Evolutionary conservation across 108 stramenopile genomes (phyloP), one percentile per base, ranked within the genome.

Genomic region (Nitzschia sp.): DNA sequence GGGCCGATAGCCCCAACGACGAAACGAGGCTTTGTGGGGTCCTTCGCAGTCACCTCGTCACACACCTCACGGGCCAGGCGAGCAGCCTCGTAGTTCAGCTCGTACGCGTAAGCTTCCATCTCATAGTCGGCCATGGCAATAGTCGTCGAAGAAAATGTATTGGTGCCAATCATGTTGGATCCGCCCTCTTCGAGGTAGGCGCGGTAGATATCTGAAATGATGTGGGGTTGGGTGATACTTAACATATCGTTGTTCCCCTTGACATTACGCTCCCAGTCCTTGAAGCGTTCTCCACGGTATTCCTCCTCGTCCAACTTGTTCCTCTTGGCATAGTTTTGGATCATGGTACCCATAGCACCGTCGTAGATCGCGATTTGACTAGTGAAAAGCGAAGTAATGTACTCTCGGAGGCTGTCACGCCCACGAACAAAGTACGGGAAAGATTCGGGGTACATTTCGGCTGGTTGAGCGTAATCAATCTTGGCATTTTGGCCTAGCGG

Each of bases 301-400:
- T 97, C 97, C 57, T 88, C 97, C 68, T 99, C 98, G 26, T 93
- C 95, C 32, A 99, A 79, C 73, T 80, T 93, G 81, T 93, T 90
- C 72, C 80, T 83, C 86, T 97, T 93, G 63, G 90, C 75, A 59
- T 97, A 95, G 78, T 98, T 97, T 74, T 99, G 98, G 76, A 99
- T 99, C 98, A 99, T 99, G 45, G 98, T 99, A 38, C 98, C 98
- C 98, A 99, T 99, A 45, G 97, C 98, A 54, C 98, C 98, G 66
- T 99, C 98, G 66, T 98, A 98, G 63, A 98, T 91, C 36, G 95
- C 94, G 66, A 97, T 94, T 55, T 84, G 79, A 24, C 64, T 77
- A 1, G 81, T 85, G 85, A 97, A 97, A 33, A 97, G 74, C 38
- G 86, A 59, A 0, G 92, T 92, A 76, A 97, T 92, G 90, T 97